phyloP scores from a whole-genome alignment of 306 rosid species.

The Pterocarpus santalinus region DNA sequence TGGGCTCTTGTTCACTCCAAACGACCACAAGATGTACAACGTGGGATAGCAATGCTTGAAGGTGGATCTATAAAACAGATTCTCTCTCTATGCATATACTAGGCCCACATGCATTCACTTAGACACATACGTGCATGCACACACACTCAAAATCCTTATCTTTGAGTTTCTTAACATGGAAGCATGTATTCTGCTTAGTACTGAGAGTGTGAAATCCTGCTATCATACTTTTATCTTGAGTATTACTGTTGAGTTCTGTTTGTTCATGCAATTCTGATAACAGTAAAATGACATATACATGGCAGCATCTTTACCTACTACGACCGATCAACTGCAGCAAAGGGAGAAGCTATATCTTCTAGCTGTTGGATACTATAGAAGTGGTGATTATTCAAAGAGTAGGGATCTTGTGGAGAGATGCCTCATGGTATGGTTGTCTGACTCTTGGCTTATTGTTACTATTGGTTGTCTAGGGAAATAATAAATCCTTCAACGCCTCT shows the following conservation, averaged over 20 bases:
- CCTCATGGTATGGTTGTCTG: constrained; percentile 61
- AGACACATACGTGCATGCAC: neutral
- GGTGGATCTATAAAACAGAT: constrained; percentile 45
- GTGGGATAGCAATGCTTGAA: constrained; percentile 98
- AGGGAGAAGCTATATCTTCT: constrained; percentile 93
- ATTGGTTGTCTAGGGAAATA: constrained; percentile 7
- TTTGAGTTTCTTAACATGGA: constrained; percentile 9
- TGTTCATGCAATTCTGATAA: constrained; percentile 15
- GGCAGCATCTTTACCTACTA: constrained; percentile 74
- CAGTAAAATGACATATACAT: neutral
- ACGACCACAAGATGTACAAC: constrained; percentile 79
- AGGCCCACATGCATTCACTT: too few relatives aligned
- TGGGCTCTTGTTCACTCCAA: constrained; percentile 98
- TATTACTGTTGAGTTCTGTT: neutral
- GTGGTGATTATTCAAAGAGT: constrained; percentile 74
- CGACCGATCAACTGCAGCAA: constrained; percentile 62
- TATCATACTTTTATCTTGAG: neutral
- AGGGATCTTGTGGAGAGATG: constrained; percentile 79
- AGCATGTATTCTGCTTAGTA: neutral
- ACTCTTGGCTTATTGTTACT: neutral
- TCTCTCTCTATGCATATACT: too few relatives aligned
- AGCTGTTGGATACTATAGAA: constrained; percentile 81
- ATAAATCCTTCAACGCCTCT: neutral
- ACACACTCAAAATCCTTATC: neutral
- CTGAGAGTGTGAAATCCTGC: neutral